Base-by-base conservation (phyloP, 768 basidiomycete species). In the Pleurotus platypus region DNA sequence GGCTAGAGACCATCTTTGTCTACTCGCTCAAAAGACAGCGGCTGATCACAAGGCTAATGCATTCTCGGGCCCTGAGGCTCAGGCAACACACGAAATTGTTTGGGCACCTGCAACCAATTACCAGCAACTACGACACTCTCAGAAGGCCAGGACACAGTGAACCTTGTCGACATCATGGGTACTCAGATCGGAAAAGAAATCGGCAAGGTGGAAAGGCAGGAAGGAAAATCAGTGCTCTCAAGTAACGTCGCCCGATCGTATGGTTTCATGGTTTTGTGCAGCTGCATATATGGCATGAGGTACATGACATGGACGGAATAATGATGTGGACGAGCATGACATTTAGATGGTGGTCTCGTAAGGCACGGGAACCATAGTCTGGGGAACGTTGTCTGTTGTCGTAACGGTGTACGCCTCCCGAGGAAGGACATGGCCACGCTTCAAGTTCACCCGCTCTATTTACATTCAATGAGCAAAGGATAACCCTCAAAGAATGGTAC, bases 331-430 rank as follows among this genome's bases (percentile, higher is more conserved):
- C 13, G 27, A 13, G 27, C 27, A 56, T 46, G 35, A 3, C 63
- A 67, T 73, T 86, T 86, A 97, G 76, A 97, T 96, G 66, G 88
- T 94, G 63, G 94, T 97, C 86, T 96, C 96, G 84, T 98, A 98
- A 63, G 84, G 85, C 66, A 94, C 80, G 64, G 95, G 94, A 62
- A 82, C 83, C 74, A 99, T 92, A 58, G 97, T 98, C 78, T 96
- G 89, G 51, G 97, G 92, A 47, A 81, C 76, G 76, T 98, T 98
- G 62, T 82, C 80, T 60, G 70, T 69, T 60, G 79, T 74, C 56
- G 88, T 86, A 72, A 98, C 87, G 66, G 80, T 84, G 73, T 75
- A 84, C 26, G 92, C 80, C 64, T 84, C 86, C 61, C 95, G 86
- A 60, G 97, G 97, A 50, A 83, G 86, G 48, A 75, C 84, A 55